Evolutionary conservation across 2,329 filamentous ascomycete genomes (phyloP).

Genomic region (Botrytis pseudocinerea): DNA sequence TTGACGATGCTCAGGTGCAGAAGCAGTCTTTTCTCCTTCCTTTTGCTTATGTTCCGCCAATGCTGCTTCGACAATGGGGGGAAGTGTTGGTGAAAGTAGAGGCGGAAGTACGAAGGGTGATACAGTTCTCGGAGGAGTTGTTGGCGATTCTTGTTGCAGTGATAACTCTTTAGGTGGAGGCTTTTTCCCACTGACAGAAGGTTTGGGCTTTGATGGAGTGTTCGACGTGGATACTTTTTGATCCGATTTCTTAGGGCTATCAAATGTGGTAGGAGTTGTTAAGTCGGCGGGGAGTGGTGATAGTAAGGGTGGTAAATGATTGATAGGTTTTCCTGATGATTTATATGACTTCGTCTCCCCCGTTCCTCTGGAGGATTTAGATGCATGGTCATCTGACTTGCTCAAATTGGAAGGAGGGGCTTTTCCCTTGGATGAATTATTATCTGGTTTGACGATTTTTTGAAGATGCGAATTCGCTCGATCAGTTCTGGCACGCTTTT

Average conservation of each 20-base stretch:
- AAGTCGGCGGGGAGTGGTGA: slow-evolving; percentile 24
- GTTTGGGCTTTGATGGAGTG: slow-evolving; percentile 31
- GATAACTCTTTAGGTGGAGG: slow-evolving; percentile 11
- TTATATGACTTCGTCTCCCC: slow-evolving; percentile 9
- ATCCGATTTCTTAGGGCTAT: slow-evolving; percentile 20
- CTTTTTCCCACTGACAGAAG: slow-evolving; percentile 11
- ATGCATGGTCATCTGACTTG: slow-evolving; percentile 28
- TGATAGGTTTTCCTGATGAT: slow-evolving; percentile 17
- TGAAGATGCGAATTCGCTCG: slow-evolving; percentile 25
- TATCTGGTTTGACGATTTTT: slow-evolving; percentile 29
- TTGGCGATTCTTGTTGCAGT: slow-evolving; percentile 22
- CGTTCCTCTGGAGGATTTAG: slow-evolving; percentile 26
- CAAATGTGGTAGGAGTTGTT: slow-evolving; percentile 15
- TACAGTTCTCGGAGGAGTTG: slow-evolving; percentile 23
- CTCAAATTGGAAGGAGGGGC: slow-evolving; percentile 27
- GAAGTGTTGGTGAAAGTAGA: slow-evolving; percentile 39
- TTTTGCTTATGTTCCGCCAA: slow-evolving; percentile 29
- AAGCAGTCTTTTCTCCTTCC: not conserved
- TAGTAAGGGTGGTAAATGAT: slow-evolving; percentile 24
- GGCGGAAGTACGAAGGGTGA: slow-evolving; percentile 33
- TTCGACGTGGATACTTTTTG: slow-evolving; percentile 25
- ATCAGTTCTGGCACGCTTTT: slow-evolving; percentile 39
- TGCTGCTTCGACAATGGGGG: slow-evolving; percentile 38
- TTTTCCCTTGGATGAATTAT: slow-evolving; percentile 27
- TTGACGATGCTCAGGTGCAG: slow-evolving; percentile 21